Evolutionary conservation across 345 rosid species (phyloP).

Genomic region (Luvunga scandens): DNA sequence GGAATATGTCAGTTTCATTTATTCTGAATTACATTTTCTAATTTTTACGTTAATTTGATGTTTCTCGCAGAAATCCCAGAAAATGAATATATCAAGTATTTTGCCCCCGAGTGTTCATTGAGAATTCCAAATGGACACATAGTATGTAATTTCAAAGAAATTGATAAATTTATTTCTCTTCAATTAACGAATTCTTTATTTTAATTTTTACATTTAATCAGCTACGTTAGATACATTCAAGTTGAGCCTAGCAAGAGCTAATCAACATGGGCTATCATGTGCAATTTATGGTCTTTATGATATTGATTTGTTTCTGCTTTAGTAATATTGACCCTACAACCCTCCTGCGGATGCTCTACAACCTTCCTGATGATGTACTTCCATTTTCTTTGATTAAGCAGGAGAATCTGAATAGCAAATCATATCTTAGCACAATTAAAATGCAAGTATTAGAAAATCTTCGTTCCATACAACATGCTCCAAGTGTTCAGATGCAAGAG

Average conservation of each 20-base stretch:
- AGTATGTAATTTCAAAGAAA: conserved; percentile 39
- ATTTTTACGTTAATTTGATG: background rate
- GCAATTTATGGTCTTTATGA: background rate
- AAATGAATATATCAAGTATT: conserved; percentile 78
- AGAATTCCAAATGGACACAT: conserved; percentile 82
- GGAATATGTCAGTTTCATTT: background rate
- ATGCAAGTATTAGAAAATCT: conserved; percentile 88
- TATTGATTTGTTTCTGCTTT: background rate
- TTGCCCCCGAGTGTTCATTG: conserved; percentile 80
- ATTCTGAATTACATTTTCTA: background rate
- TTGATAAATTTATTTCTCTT: background rate
- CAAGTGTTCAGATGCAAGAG: conserved; percentile 97
- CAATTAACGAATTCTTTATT: background rate
- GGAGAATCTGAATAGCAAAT: conserved; percentile 90
- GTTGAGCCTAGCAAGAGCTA: background rate
- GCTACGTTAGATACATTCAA: background rate
- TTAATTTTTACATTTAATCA: conserved; percentile 6
- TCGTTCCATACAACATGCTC: conserved; percentile 89
- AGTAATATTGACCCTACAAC: background rate
- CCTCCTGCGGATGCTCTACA: background rate
- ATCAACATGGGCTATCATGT: background rate
- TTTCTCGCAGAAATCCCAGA: conserved; percentile 83
- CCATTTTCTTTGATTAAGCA: conserved; percentile 34
- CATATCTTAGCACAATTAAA: conserved; percentile 81
- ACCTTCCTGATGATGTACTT: conserved; percentile 1